These are phyloP conservation scores for Rhizopogon vesiculosus DNA, from an alignment of 768 basidiomycete genomes.

Conservation along the genomic window DNA sequence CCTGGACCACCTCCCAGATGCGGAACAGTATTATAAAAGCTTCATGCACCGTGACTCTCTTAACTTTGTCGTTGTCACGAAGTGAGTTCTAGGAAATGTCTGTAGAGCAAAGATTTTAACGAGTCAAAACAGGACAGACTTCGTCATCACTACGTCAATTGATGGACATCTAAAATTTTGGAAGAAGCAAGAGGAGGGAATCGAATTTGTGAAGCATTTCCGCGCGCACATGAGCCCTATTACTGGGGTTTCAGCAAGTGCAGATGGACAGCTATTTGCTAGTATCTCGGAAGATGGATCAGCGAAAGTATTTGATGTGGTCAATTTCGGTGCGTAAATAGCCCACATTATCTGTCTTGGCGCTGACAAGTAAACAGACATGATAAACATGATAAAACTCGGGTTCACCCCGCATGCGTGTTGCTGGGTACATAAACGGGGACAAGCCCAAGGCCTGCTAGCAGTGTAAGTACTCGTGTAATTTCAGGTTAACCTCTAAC, in stretches of 20 bases:
- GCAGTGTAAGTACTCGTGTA: conserved; percentile 64
- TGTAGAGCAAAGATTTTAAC: conserved; percentile 5
- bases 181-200: conserved; percentile 95
- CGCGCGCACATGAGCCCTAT: conserved; percentile 85
- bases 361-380: conserved; percentile 50
- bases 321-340: conserved; percentile 82
- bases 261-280: conserved; percentile 89
- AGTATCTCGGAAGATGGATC: conserved; percentile 89
- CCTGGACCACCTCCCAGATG: conserved; percentile 85
- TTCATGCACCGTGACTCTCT: conserved; percentile 97
- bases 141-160: conserved; percentile 88
- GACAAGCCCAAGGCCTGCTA: conserved; percentile 81
- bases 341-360: not conserved
- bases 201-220: conserved; percentile 99
- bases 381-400: conserved; percentile 97
- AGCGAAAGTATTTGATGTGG: conserved; percentile 94
- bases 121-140: conserved; percentile 67
- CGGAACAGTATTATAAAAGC: conserved; percentile 94
- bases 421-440: conserved; percentile 92
- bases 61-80: conserved; percentile 86
- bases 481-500: conserved; percentile 9
- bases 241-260: conserved; percentile 76
- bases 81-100: conserved; percentile 40
- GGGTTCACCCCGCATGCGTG: conserved; percentile 82
- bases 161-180: conserved; percentile 98